Evolutionary conservation across 805 yeast genomes (phyloP), one percentile per base, ranked within the genome.

Genomic region (Ogataea methanolica): DNA sequence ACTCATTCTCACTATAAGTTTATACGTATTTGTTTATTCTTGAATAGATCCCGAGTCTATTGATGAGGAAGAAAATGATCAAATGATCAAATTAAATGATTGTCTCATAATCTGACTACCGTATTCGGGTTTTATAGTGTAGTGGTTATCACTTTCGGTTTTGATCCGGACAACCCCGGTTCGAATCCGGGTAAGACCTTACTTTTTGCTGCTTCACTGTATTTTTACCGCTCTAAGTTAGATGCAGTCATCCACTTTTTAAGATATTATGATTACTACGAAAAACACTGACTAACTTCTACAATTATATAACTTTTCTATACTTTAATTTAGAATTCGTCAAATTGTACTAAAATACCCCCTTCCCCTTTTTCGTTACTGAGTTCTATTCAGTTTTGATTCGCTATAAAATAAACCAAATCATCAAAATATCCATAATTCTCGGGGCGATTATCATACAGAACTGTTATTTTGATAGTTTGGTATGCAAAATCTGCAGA

Each of bases 141-240:
- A 81, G 85, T 79, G 85, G 85, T 81, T 79, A 81, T 81, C 85
- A 81, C 86, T 73, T 74, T 79, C 79, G 85, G 85, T 81, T 81
- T 78, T 81, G 86, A 81, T 81, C 86, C 86, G 78, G 68, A 73
- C 81, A 79, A 81, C 86, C 85, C 85, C 85, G 80, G 86, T 81
- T 81, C 87, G 86, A 81, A 79, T 79, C 86, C 86, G 86, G 86
- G 86, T 77, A 78, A 78, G 87, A 80, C 85, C 86, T 80, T 51
- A 51, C 48, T 56, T 57, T 59, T 59, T 49, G 33, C 2, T 16
- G n/a, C 16, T 3, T 4, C 21, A 19, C 4, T 9, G 2, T 43
- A 23, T 43, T 41, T 37, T 26, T 33, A 15, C n/a, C 19, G n/a
- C 9, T 35, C 16, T 35, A 35, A 17, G 16, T 12, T 26, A 26